phyloP scores from a whole-genome alignment of 257 asterid genomes.

The Ophiorrhiza pumila region DNA sequence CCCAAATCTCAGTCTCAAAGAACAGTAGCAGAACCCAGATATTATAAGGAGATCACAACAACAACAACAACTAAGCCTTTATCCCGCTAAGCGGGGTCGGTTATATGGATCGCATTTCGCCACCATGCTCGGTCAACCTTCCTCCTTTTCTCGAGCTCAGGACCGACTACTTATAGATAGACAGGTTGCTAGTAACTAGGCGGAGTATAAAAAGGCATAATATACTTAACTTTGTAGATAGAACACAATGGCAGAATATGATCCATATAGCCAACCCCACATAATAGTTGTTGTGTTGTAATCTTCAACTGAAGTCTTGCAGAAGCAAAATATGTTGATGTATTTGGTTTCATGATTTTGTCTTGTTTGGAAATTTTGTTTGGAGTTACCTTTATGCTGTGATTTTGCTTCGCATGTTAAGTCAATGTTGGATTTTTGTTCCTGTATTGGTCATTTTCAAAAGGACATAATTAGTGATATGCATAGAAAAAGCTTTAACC shows the following conservation, averaged over 20 bases:
- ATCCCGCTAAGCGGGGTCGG: too few species aligned
- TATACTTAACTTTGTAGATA: too few species aligned
- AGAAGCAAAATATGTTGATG: neutral
- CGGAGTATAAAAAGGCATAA: too few species aligned
- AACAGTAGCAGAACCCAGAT: neutral
- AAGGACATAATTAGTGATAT: neutral
- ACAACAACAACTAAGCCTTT: too few species aligned
- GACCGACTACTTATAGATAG: too few species aligned
- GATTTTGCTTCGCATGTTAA: neutral
- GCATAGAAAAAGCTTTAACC: conserved; percentile 2
- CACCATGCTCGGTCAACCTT: too few species aligned
- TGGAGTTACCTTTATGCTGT: neutral
- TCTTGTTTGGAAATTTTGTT: neutral
- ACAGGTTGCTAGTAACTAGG: too few species aligned
- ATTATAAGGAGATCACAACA: neutral
- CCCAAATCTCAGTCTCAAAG: neutral
- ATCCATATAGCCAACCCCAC: too few species aligned
- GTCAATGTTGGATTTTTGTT: neutral
- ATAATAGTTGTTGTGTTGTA: neutral
- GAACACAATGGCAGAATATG: too few species aligned
- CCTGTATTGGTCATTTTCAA: neutral
- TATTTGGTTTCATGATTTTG: neutral
- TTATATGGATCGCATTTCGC: too few species aligned
- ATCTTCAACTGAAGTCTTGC: neutral
- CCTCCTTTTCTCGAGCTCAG: too few species aligned